Percentiles rank a stretch among this genome's conserved stretches.
phyloP scores from a whole-genome alignment of 2,329 filamentous ascomycete genomes.

The Tolypocladium endophyticum region DNA sequence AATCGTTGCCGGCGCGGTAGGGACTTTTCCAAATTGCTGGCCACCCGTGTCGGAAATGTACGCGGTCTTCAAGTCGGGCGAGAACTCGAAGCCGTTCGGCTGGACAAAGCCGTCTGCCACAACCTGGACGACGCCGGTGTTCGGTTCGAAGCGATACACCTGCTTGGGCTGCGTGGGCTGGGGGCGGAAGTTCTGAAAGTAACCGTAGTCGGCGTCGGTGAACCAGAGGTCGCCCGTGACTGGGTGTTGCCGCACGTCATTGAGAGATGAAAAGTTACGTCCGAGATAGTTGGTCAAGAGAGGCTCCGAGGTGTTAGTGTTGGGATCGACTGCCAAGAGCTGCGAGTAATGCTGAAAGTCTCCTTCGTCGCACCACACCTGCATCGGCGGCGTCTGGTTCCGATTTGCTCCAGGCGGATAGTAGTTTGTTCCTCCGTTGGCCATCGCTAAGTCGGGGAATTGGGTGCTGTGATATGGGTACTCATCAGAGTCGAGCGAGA shows the following conservation, averaged over 20 bases:
- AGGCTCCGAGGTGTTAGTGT: conserved; percentile 14
- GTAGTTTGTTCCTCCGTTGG: conserved; percentile 11
- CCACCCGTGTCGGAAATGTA: conserved; percentile 49
- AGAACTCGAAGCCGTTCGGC: conserved; percentile 49
- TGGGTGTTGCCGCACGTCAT: conserved; percentile 45
- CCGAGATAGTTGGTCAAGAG: conserved; percentile 51
- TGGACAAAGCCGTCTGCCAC: conserved; percentile 47
- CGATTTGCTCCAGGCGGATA: conserved; percentile 7
- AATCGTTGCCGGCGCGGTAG: conserved; percentile 3
- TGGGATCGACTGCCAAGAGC: conserved; percentile 6
- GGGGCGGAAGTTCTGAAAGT: conserved; percentile 45
- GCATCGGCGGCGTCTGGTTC: conserved; percentile 8
- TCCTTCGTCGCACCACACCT: conserved; percentile 12
- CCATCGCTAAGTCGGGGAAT: conserved; percentile 9
- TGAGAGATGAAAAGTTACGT: conserved; percentile 48
- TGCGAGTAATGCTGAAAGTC: conserved; percentile 40
- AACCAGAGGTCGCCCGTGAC: conserved; percentile 51
- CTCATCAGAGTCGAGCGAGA: conserved; percentile 8
- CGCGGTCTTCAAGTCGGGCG: conserved; percentile 36
- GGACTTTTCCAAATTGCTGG: conserved; percentile 1
- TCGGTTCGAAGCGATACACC: conserved; percentile 45
- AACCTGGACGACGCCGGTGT: conserved; percentile 38
- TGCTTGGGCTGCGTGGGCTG: conserved; percentile 43
- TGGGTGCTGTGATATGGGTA: conserved; percentile 8
- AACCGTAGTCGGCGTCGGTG: conserved; percentile 51